Evolutionary conservation across 78 protist species (phyloP).

Genomic region (Polysphondylium violaceum): DNA sequence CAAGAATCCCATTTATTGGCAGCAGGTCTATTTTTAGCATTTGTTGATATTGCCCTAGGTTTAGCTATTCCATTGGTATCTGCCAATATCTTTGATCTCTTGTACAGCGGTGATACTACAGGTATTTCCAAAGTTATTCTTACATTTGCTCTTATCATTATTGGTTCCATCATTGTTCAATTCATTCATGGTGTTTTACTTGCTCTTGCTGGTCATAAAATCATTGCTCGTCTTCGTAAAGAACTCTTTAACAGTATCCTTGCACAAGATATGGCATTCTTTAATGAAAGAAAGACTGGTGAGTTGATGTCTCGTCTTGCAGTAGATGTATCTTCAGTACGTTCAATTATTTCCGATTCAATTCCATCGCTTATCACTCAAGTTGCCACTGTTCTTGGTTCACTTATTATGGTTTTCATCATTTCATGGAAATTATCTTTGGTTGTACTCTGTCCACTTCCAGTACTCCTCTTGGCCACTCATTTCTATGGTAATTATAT

Average conservation of each 20-base stretch:
- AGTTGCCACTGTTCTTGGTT: slow-evolving; percentile 39
- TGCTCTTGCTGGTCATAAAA: slow-evolving; percentile 73
- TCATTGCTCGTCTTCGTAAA: slow-evolving; percentile 81
- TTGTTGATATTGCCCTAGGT: slow-evolving; percentile 56
- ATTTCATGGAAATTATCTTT: slow-evolving; percentile 70
- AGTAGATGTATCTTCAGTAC: slow-evolving; percentile 72
- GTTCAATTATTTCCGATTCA: slow-evolving; percentile 58
- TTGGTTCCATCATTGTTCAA: slow-evolving; percentile 70
- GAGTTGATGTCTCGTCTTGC: slow-evolving; percentile 92
- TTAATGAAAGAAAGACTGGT: slow-evolving; percentile 91
- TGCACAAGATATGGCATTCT: slow-evolving; percentile 89
- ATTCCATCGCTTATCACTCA: slow-evolving; percentile 57
- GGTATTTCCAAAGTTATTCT: slow-evolving; percentile 17
- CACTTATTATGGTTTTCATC: slow-evolving; percentile 49
- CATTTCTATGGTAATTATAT: slow-evolving; percentile 63
- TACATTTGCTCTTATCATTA: slow-evolving; percentile 58
- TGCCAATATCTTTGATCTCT: slow-evolving; percentile 48
- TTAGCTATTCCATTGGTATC: slow-evolving; percentile 52
- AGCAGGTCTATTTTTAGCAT: slow-evolving; percentile 28
- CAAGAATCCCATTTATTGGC: slow-evolving; percentile 10
- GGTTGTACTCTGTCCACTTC: slow-evolving; percentile 57
- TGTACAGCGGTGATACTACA: slow-evolving; percentile 9
- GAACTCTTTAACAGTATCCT: slow-evolving; percentile 44
- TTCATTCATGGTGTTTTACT: slow-evolving; percentile 45
- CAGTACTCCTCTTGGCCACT: slow-evolving; percentile 42